These are phyloP conservation scores for Monilinia fructicola DNA, from an alignment of 2,329 filamentous ascomycete species.

Conservation along the genomic window DNA sequence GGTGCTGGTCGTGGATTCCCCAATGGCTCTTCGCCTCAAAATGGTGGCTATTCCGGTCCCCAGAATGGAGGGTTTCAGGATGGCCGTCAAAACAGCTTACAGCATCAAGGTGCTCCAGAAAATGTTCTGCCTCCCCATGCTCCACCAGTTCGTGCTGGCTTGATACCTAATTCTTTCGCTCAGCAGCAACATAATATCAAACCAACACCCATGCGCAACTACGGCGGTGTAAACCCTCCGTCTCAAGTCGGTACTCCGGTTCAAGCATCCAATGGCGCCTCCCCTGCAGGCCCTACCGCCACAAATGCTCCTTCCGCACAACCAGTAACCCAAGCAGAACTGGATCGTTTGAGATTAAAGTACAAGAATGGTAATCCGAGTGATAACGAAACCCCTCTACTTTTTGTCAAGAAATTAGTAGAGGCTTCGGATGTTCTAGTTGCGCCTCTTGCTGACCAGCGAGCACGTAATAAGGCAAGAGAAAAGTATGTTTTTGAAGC, in stretches of 20 bases:
- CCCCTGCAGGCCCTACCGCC: slow-evolving; percentile 21
- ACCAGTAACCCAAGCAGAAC: slow-evolving; percentile 70
- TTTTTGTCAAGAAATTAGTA: slow-evolving; percentile 77
- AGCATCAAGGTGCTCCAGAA: slow-evolving; percentile 27
- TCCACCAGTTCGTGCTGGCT: slow-evolving; percentile 60
- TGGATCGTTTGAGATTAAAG: slow-evolving; percentile 70
- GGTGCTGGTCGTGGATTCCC: slow-evolving; percentile 27
- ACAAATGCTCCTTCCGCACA: slow-evolving; percentile 30
- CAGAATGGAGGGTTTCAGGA: slow-evolving; percentile 27
- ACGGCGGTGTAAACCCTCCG: slow-evolving; percentile 34
- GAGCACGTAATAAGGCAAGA: slow-evolving; percentile 69
- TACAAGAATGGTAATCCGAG: slow-evolving; percentile 67
- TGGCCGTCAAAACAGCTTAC: slow-evolving; percentile 31
- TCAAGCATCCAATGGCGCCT: not conserved
- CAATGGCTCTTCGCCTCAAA: slow-evolving; percentile 27
- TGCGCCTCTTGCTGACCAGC: slow-evolving; percentile 62
- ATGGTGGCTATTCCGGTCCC: slow-evolving; percentile 25
- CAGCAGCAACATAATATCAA: slow-evolving; percentile 52
- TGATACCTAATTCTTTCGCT: slow-evolving; percentile 58
- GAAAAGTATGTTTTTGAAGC: slow-evolving; percentile 85
- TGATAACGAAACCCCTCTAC: slow-evolving; percentile 70
- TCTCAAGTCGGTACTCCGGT: slow-evolving; percentile 6
- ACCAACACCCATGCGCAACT: slow-evolving; percentile 52
- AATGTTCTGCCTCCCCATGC: slow-evolving; percentile 59
- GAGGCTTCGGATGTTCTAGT: slow-evolving; percentile 80